These are phyloP conservation scores for Suhomyces sp. DNA, from an alignment of 805 yeast species.

Conservation along the genomic window DNA sequence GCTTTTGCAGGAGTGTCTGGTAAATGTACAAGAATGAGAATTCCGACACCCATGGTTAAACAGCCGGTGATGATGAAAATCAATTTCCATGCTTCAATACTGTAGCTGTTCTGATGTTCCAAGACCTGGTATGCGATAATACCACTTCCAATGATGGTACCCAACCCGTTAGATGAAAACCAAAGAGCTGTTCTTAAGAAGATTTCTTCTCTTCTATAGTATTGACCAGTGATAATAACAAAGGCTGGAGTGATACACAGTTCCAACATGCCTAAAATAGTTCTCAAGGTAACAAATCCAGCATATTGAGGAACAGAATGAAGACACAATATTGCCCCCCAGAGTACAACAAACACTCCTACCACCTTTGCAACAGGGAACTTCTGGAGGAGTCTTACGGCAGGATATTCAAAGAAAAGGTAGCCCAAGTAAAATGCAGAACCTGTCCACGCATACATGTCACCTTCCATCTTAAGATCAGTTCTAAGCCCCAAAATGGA, in stretches of 20 bases:
- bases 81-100: conserved; percentile 58
- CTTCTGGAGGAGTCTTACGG: conserved; percentile 46
- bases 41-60: conserved; percentile 53
- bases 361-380: conserved; percentile 56
- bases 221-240: conserved; percentile 34
- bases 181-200: conserved; percentile 34
- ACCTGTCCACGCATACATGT: conserved; percentile 44
- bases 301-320: conserved; percentile 48
- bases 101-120: conserved; percentile 33
- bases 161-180: conserved; percentile 37
- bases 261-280: conserved; percentile 40
- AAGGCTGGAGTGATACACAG: conserved; percentile 39
- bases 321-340: conserved; percentile 59
- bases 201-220: conserved; percentile 32
- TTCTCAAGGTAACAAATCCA: conserved; percentile 38
- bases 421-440: conserved; percentile 54
- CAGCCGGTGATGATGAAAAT: conserved; percentile 59
- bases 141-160: conserved; percentile 42
- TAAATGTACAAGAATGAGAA: conserved; percentile 44
- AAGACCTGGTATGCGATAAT: conserved; percentile 47
- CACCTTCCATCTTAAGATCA: conserved; percentile 45
- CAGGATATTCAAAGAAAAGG: conserved; percentile 52
- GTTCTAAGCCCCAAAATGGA: conserved; percentile 50
- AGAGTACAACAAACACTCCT: conserved; percentile 47
- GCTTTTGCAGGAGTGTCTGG: conserved; percentile 51